These are phyloP conservation scores for Butyriboletus loyo DNA, from an alignment of 768 basidiomycete genomes.

Conservation along the genomic window DNA sequence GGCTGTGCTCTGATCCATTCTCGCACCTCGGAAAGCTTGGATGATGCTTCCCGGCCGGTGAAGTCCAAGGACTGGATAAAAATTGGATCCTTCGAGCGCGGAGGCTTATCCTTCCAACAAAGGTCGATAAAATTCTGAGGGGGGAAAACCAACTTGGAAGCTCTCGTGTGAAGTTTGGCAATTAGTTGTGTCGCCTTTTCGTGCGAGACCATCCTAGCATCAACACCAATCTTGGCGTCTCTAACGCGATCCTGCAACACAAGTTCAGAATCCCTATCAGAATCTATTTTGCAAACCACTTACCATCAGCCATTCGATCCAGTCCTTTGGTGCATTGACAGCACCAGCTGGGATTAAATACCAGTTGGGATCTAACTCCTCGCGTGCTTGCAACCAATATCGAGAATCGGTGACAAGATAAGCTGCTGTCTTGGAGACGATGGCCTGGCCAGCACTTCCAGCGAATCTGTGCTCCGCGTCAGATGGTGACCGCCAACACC, in stretches of 20 bases:
- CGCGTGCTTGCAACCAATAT: conserved; percentile 77
- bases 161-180: conserved; percentile 47
- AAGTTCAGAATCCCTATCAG: neutral
- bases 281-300: conserved; percentile 18
- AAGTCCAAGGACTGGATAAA: conserved; percentile 72
- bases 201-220: conserved; percentile 79
- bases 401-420: conserved; percentile 79
- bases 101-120: conserved; percentile 75
- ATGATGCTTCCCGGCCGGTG: conserved; percentile 58
- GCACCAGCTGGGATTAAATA: conserved; percentile 56
- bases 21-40: conserved; percentile 70
- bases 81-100: conserved; percentile 60
- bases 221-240: conserved; percentile 67
- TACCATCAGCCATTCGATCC: conserved; percentile 78
- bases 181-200: conserved; percentile 64
- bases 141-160: conserved; percentile 73
- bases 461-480: conserved; percentile 46
- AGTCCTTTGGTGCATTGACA: conserved; percentile 56
- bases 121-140: conserved; percentile 82
- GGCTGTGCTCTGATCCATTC: conserved; percentile 66
- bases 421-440: conserved; percentile 63
- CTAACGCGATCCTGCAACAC: conserved; percentile 36
- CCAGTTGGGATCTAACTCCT: conserved; percentile 76
- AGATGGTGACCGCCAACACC: conserved; percentile 17
- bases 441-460: conserved; percentile 67